Evolutionary conservation across 2,329 filamentous ascomycete genomes (phyloP), one percentile per base, ranked within the genome.

Genomic region (Lasiodiplodia sp.): DNA sequence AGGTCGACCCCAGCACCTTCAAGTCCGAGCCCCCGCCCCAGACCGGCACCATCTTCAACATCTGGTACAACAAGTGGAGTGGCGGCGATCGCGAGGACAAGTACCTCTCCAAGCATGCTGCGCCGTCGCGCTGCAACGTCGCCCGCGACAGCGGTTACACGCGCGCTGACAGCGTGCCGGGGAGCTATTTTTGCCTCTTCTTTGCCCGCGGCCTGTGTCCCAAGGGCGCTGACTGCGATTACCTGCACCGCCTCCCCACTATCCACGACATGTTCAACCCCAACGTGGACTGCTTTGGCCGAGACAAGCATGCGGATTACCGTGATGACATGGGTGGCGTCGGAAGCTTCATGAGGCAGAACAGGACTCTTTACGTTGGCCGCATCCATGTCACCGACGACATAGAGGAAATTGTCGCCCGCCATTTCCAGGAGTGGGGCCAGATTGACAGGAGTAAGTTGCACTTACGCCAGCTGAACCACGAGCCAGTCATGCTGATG

Each of bases 1-100:
- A 99, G 82, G 91, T 97, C 75, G 96, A 99, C 76, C 89, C 94
- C 1, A 89, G 91, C 51, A 90, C 90, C 53, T 87, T 97, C 81
- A 92, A 91, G 74, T 91, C 91, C 40, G 93, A 97, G 74, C 91
- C 92, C 4, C 93, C 94, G 18, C 92, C 93, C 1, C 94, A 98
- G 76, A 98, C 95, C 0, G 96, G 96, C 66, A 97, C 93, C 0
- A 69, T 69, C 62, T 69, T 69, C 53, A 69, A 99, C 81, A 96
- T 97, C 76, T 97, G 94, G 95, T 97, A 97, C 83, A 97, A 97
- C 84, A 98, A 97, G 82, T 98, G 95, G 94, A 92, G 91, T 0
- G 96, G 96, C 72, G 96, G 96, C 76, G 96, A 99, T 81, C 89
- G 94, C 70, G 95, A 98, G 77, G 94, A 96, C 83, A 93, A 94